A percentile compares a stretch with the other conserved stretches of the same genome.
phyloP scores from a whole-genome alignment of 2,329 filamentous ascomycete species.

The Plectosphaerella cucumerina region DNA sequence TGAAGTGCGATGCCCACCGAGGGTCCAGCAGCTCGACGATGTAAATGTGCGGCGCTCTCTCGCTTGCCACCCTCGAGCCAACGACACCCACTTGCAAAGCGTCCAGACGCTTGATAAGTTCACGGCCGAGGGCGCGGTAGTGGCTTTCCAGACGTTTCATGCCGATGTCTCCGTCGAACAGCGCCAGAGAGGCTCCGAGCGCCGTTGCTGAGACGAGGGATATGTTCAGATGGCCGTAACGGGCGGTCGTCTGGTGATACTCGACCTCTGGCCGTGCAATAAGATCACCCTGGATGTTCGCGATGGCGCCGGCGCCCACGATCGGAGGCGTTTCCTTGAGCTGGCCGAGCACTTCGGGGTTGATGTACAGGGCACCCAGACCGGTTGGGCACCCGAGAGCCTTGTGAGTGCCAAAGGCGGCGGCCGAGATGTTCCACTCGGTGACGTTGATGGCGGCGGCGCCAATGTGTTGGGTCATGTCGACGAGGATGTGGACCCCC shows the following conservation, averaged over 20 bases:
- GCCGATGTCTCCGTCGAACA: constrained; percentile 19
- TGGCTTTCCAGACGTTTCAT: constrained; percentile 14
- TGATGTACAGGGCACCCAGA: constrained; percentile 23
- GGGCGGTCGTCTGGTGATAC: constrained; percentile 17
- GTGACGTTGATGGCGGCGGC: constrained; percentile 22
- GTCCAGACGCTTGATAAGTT: constrained; percentile 7
- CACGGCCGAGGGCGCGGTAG: constrained; percentile 6
- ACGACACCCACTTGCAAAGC: constrained; percentile 15
- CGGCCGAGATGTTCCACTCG: constrained; percentile 20
- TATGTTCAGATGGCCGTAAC: constrained; percentile 25
- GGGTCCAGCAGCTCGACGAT: constrained; percentile 16
- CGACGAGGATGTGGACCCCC: constrained; percentile 24
- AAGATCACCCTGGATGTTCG: background rate
- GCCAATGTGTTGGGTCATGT: constrained; percentile 27
- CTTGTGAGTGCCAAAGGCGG: constrained; percentile 26
- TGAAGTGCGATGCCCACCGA: constrained; percentile 15
- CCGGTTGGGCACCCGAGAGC: constrained; percentile 25
- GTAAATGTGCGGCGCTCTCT: constrained; percentile 22
- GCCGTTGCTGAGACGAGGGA: constrained; percentile 16
- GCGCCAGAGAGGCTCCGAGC: constrained; percentile 16
- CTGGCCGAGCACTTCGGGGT: constrained; percentile 13
- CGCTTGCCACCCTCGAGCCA: constrained; percentile 11
- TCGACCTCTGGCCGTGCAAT: background rate
- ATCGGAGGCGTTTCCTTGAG: constrained; percentile 20
- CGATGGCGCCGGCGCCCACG: constrained; percentile 8